Conservation (phyloP, 768 basidiomycete species). For the Gloeostereum incarnatum region DNA sequence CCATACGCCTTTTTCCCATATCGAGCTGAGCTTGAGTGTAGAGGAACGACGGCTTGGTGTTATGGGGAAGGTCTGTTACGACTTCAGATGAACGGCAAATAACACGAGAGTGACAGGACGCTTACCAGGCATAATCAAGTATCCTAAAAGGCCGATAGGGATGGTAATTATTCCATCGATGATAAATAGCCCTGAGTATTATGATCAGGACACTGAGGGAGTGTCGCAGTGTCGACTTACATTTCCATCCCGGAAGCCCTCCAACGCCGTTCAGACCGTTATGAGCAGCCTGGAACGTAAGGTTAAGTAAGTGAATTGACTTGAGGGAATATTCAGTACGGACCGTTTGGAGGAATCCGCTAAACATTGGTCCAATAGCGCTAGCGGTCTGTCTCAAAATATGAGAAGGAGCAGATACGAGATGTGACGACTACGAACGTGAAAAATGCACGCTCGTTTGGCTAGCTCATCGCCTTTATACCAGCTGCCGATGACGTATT, state of each 20-base stretch:
- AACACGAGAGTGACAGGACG: background rate
- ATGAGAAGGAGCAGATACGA: background rate
- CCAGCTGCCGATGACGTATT: slow-evolving; percentile 32
- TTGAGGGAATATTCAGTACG: background rate
- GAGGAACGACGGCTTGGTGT: slow-evolving; percentile 20
- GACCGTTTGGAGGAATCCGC: slow-evolving; percentile 31
- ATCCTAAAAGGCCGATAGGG: slow-evolving; percentile 26
- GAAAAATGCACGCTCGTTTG: slow-evolving; percentile 29
- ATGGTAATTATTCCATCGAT: slow-evolving; percentile 31
- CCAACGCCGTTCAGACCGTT: slow-evolving; percentile 23
- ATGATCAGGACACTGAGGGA: background rate
- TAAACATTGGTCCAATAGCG: slow-evolving; percentile 30
- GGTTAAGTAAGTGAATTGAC: background rate
- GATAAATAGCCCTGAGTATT: slow-evolving; percentile 29
- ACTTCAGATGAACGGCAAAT: background rate
- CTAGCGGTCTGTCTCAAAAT: slow-evolving; percentile 17
- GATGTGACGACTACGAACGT: slow-evolving; percentile 14
- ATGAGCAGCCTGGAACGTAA: slow-evolving; percentile 21
- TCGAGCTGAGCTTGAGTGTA: slow-evolving; percentile 23
- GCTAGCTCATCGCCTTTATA: slow-evolving; percentile 31
- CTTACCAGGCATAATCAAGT: slow-evolving; percentile 25
- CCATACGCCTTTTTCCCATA: slow-evolving; percentile 21
- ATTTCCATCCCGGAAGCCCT: slow-evolving; percentile 31
- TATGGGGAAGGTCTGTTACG: slow-evolving; percentile 20
- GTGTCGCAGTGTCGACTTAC: slow-evolving; percentile 9